Base-by-base conservation (phyloP, 1,284 basidiomycete species). In the Pterulicium gracile region DNA sequence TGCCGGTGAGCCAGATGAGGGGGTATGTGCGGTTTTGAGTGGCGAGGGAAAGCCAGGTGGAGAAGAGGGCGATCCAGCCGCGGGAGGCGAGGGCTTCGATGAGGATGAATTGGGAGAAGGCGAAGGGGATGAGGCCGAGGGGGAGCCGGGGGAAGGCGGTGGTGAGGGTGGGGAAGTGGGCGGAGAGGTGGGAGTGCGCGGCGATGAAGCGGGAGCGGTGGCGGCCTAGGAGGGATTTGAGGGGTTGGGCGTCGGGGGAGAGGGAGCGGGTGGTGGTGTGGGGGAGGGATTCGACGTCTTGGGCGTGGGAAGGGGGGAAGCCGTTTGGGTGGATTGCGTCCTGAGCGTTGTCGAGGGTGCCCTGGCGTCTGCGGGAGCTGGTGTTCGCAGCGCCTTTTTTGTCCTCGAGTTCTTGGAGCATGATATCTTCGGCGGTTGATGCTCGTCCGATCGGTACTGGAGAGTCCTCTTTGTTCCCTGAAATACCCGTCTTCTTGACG, bases 21-120 rank as follows among this genome's bases (percentile, higher is more conserved):
- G 76, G 61, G 53, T 71, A 68, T 45, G 77, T 69, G 41, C 73
- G 56, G 3, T 69, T 56, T 21, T 67, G 43, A 12, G 65, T 72
- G 19, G 67, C 80, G 46, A 57, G 66, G 22, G 68, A 59, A n/a
- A 80, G 65, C 83, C 92, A 95, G 3, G 58, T 56, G 0, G 82
- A 82, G 60, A 96, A 94, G 15, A 96, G 73, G 20, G 79, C 71
- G 20, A 97, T 90, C 90, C 95, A 98, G n/a, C 92, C 92, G 46
- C 86, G 81, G 49, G 82, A 73, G 3, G 80, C 74, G 4, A 98
- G 72, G 0, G 77, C 87, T 58, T 95, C 86, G 46, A 96, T 91
- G 42, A 98, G 78, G 55, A 98, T 91, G 66, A 98, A 98, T 68
- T 96, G 92, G 3, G 86, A 83, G 60, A 98, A 92, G 0, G 93